phyloP scores from a whole-genome alignment of 495 filamentous ascomycete genomes.

The Neurospora terricola region DNA sequence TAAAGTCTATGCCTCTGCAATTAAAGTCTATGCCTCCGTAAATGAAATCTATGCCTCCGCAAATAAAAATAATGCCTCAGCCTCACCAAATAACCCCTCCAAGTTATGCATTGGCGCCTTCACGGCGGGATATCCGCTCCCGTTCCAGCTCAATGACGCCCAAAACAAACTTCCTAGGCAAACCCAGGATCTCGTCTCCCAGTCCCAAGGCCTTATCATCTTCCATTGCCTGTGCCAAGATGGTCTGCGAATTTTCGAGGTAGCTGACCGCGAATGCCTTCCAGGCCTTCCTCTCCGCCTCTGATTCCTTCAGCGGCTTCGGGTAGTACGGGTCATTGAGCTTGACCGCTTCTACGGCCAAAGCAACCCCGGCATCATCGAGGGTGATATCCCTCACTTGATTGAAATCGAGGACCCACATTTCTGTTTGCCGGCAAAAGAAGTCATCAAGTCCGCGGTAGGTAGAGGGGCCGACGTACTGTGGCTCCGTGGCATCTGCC shows the following conservation, averaged over 20 bases:
- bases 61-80: not conserved
- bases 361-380: conserved; percentile 14
- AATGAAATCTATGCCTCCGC: not conserved
- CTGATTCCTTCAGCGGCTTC: conserved; percentile 4
- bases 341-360: conserved; percentile 10
- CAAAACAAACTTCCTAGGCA: conserved; percentile 1
- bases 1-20: too few species aligned
- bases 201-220: not conserved
- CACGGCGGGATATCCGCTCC: not conserved
- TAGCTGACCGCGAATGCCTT: not conserved
- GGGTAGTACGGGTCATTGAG: conserved; percentile 18
- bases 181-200: not conserved
- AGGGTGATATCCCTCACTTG: conserved; percentile 16
- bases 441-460: conserved; percentile 2
- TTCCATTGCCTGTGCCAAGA: not conserved
- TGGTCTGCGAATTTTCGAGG: not conserved
- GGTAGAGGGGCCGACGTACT: not conserved
- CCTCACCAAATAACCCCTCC: not conserved
- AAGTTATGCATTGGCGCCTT: not conserved
- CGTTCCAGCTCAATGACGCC: not conserved
- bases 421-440: conserved; percentile 6
- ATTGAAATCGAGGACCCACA: conserved; percentile 21
- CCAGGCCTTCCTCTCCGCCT: not conserved
- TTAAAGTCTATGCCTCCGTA: not conserved
- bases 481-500: not conserved